Evolutionary conservation across 306 rosid genomes (phyloP), one percentile per base, ranked within the genome.

Genomic region (Begonia fuchsioides): DNA sequence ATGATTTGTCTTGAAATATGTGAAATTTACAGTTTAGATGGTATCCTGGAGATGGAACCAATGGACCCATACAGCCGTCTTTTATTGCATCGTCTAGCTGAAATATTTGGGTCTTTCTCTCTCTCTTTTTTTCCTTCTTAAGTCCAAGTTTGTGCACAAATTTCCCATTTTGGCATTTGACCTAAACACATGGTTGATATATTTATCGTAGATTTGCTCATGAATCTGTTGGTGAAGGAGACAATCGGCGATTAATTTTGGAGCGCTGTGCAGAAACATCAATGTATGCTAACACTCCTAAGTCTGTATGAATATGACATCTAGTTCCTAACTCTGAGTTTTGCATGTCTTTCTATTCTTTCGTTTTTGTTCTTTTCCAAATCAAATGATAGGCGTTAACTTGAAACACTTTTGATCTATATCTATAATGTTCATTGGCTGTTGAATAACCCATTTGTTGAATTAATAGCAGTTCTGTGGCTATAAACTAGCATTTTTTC

Each of bases 61-160:
- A 90, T 79, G 96, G 79, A 77, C 65, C 69, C 98, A 35, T 90
- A 90, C 71, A 76, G 70, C 39, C 98, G 98, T 63, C 95, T 85
- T 73, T 95, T 90, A 52, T 75, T 90, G 76, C 98, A 90, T 53
- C 96, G 94, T 48, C 95, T 90, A 69, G 95, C 98, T 38, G 98
- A 90, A 71, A 90, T 90, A 70, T 90, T 90, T 75, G 96, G 96
- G 98, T 90, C 70, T 53, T 55, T 55, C 59, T 48, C 63, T 54
- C 19, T 19, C 43, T n/a, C n/a, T 43, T 57, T 49, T n/a, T 50
- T 18, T 38, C 61, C 32, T 57, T 49, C 56, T 47, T 54, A 51
- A 45, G 8, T 26, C 7, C 8, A 26, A 26, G 35, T 26, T 26
- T 26, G n/a, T n/a, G n/a, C n/a, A n/a, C n/a, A n/a, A n/a, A n/a